These are phyloP conservation scores for Candida xyloterini DNA, from an alignment of 805 yeast genomes.

Conservation along the genomic window DNA sequence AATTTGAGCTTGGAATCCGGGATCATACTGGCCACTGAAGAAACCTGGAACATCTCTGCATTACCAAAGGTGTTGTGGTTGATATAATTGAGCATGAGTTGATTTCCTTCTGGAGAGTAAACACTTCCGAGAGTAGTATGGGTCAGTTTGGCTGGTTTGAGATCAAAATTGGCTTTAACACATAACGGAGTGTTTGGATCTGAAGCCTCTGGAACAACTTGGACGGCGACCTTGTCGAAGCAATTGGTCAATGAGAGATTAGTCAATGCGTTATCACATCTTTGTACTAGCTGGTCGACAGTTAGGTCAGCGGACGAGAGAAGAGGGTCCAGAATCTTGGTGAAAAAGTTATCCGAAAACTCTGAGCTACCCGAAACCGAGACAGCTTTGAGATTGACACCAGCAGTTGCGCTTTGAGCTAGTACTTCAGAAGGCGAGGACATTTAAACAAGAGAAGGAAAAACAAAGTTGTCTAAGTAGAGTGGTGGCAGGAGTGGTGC, in stretches of 20 bases:
- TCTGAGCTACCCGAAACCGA: slow-evolving; percentile 32
- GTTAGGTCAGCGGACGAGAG: slow-evolving; percentile 38
- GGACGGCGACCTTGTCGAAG: slow-evolving; percentile 25
- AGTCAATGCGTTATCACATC: slow-evolving; percentile 19
- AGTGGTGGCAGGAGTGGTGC: too few relatives aligned
- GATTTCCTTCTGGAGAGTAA: slow-evolving; percentile 35
- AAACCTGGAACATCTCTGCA: slow-evolving; percentile 58
- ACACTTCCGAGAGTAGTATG: slow-evolving; percentile 34
- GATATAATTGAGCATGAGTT: slow-evolving; percentile 33
- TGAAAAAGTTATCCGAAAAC: slow-evolving; percentile 40
- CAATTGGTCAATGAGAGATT: slow-evolving; percentile 29
- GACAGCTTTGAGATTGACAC: slow-evolving; percentile 30
- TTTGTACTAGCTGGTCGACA: slow-evolving; percentile 37
- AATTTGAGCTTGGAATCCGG: slow-evolving; percentile 53
- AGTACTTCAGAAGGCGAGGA: slow-evolving; percentile 16
- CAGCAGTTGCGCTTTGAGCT: slow-evolving; percentile 18
- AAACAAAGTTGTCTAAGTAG: neutral
- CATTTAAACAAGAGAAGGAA: slow-evolving; percentile 3
- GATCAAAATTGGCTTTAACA: slow-evolving; percentile 32
- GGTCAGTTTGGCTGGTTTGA: slow-evolving; percentile 32
- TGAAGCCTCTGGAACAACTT: slow-evolving; percentile 16
- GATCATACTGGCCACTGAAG: slow-evolving; percentile 44
- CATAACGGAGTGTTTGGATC: slow-evolving; percentile 25
- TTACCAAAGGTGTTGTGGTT: slow-evolving; percentile 60
- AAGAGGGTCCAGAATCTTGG: slow-evolving; percentile 45